Evolutionary conservation across 2,329 filamentous ascomycete species (phyloP), one percentile per base, ranked within the genome.

Genomic region (Fusarium protoensiforme): DNA sequence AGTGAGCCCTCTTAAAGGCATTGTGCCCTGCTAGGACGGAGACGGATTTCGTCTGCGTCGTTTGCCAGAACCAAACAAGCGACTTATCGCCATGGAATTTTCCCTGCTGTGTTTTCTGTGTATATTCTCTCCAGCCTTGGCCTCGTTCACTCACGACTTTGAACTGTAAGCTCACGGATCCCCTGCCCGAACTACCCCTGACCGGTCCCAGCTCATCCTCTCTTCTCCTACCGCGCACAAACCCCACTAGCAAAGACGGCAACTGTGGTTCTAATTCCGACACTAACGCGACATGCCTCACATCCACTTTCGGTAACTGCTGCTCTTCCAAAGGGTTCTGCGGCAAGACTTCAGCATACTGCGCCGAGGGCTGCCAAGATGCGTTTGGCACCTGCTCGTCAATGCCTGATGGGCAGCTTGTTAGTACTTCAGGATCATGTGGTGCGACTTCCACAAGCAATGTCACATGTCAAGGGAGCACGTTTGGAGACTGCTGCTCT

Each of bases 231-330:
- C 39, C 64, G 5, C 64, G 64, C 27, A 39, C 51, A 35, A 54
- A 67, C 39, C 64, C 64, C 61, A 65, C 39, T n/a, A 67, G 64
- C 39, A 59, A 51, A 41, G 64, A 67, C 24, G 64, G 64, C 20
- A 67, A 67, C 48, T 67, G 64, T 58, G 64, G 64, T 29, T 59
- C 64, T 7, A 67, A 67, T 57, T 67, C 64, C 7, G 64, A 67
- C 8, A 59, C 39, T 5, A 67, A 67, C 64, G 64, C 64, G 38
- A 67, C 64, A 67, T 67, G 64, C 39, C 64, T 67, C 41, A 65
- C 61, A 33, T 67, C 64, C 14, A 59, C 61, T 31, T 67, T 41
- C 35, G 64, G 64, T 27, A 67, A 67, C 41, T 67, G 64, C 41
- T 67, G 64, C 51, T 67, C 64, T 27, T 33, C 31, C 4, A 67